Evolutionary conservation across 2,329 filamentous ascomycete genomes (phyloP), one percentile per base, ranked within the genome.

Genomic region (Botryotinia calthae): DNA sequence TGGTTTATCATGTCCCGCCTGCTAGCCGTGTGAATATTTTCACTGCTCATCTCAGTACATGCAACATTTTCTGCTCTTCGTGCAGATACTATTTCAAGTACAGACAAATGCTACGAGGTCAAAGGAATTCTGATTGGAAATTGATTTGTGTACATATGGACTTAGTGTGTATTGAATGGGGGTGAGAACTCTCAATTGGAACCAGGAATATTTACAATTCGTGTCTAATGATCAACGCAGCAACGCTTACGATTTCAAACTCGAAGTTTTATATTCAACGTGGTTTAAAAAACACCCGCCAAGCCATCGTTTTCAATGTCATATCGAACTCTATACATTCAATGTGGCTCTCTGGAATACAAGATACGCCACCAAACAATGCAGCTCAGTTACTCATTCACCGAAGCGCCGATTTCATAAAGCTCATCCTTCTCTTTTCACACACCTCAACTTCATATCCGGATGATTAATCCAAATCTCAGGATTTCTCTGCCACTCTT

Each of bases 391-490:
- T 31, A 40, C 61, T 25, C 40, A 64, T 31, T 46, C 18, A n/a
- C 28, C 5, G 2, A 31, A 64, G n/a, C 18, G 14, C 18, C n/a
- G 14, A 42, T n/a, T 1, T 31, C 34, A 42, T 42, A 42, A 1
- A 54, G 31, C 37, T 68, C 18, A 68, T 68, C n/a, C 65, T 56
- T 31, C 34, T 58, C 65, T 68, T 46, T 63, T 71, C n/a, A 48
- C 59, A 31, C 71, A 72, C 31, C 40, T 69, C 28, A 72, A 70
- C 34, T 69, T 48, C 64, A 70, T 70, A 40, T 70, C 31, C 14
- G 71, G 71, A 44, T 72, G 71, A 44, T 67, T 72, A 28, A 73
- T 70, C 63, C 63, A 73, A 65, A 61, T 59, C 48, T 69, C 66
- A 46, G 42, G 34, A 54, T 69, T 70, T 22, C 64, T 61, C 25